Conservation (phyloP, 164 flowering plant genomes). For the Warburgia ugandensis region DNA sequence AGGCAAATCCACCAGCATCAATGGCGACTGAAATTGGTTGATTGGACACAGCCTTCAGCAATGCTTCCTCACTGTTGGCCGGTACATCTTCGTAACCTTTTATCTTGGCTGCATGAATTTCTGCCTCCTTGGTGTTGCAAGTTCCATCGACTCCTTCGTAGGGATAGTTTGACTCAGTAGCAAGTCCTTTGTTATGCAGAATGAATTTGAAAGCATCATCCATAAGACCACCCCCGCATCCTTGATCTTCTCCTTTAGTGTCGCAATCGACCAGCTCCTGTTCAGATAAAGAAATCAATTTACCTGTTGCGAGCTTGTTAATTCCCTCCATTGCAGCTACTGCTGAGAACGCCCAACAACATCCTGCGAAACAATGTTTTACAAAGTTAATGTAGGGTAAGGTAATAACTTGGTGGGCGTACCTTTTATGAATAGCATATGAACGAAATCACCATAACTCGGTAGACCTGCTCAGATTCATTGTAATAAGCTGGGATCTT, state of each 20-base stretch:
- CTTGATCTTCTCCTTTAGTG: constrained; percentile 7
- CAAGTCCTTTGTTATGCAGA: constrained; percentile 7
- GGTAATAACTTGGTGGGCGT: neutral
- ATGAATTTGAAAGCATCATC: constrained; percentile 15
- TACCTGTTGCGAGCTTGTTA: constrained; percentile 12
- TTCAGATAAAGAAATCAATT: constrained; percentile 24
- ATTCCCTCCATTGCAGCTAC: constrained; percentile 25
- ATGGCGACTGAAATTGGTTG: constrained; percentile 24
- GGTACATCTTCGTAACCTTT: constrained; percentile 17
- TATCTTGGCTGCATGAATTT: constrained; percentile 12
- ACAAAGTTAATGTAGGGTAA: no score
- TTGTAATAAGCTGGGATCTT: neutral
- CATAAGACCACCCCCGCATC: constrained; percentile 19
- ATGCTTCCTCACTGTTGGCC: constrained; percentile 16
- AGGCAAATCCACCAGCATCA: constrained; percentile 12
- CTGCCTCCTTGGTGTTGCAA: constrained; percentile 7
- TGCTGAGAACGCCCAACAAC: constrained; percentile 31
- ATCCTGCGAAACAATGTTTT: constrained; percentile 11
- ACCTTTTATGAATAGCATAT: no score
- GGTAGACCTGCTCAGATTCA: neutral
- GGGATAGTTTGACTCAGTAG: constrained; percentile 17
- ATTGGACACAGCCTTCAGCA: constrained; percentile 22
- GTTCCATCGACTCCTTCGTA: constrained; percentile 11
- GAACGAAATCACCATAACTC: neutral
- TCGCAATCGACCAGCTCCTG: constrained; percentile 32